phyloP scores from a whole-genome alignment of 1,284 basidiomycete genomes.

The Malassezia cuniculi region DNA sequence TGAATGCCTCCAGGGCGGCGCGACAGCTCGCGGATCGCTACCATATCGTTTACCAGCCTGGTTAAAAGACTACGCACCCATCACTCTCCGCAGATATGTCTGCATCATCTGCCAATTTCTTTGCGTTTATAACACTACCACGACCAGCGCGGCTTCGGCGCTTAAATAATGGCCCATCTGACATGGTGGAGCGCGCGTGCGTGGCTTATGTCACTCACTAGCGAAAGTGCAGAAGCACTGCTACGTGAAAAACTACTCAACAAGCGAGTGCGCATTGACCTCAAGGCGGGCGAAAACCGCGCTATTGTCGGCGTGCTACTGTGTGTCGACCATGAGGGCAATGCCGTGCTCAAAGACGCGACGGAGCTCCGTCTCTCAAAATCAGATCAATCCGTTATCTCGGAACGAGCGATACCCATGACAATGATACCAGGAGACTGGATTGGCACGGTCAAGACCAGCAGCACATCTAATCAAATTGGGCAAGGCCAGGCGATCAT shows the following conservation, averaged over 20 bases:
- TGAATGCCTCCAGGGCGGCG: constrained; percentile 6
- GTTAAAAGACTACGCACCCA: no score
- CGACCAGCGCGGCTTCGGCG: no score
- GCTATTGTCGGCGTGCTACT: constrained; percentile 5
- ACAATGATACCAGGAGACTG: constrained; percentile 9
- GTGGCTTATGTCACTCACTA: no score
- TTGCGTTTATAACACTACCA: no score
- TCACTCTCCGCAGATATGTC: no score
- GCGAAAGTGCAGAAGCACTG: neutral
- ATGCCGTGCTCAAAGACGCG: constrained; percentile 7
- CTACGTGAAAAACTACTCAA: constrained; percentile 1
- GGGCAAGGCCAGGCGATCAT: no score
- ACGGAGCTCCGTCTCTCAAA: neutral
- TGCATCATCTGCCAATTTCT: no score
- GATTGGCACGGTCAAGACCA: neutral
- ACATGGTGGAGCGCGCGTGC: no score
- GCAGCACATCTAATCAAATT: no score
- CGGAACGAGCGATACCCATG: constrained; percentile 7
- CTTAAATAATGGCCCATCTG: no score
- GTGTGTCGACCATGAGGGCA: constrained; percentile 6
- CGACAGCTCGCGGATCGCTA: constrained; percentile 1
- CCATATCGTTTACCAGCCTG: constrained; percentile 4
- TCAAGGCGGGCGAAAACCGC: constrained; percentile 2
- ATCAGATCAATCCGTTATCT: neutral
- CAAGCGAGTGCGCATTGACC: neutral